phyloP scores from a whole-genome alignment of 164 flowering plant genomes.

The Cinnamomum micranthum region DNA sequence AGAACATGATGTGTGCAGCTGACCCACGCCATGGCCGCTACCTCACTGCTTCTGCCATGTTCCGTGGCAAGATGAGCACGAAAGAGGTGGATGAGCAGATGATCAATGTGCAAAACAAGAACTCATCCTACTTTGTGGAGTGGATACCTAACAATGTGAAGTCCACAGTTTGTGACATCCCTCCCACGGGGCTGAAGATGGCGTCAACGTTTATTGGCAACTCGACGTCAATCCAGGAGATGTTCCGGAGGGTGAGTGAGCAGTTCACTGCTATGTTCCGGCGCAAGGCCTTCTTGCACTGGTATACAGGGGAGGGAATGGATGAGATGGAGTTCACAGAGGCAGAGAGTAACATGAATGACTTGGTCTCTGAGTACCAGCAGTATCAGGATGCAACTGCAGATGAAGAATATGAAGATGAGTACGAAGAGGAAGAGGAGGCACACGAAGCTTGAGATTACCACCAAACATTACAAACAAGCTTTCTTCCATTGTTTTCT shows the following conservation, averaged over 20 bases:
- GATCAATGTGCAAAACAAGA: conserved; percentile 56
- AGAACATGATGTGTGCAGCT: conserved; percentile 30
- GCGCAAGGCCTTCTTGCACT: conserved; percentile 55
- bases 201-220: conserved; percentile 49
- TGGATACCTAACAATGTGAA: conserved; percentile 58
- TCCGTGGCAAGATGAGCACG: conserved; percentile 54
- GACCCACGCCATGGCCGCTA: conserved; percentile 25
- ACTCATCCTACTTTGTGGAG: conserved; percentile 49
- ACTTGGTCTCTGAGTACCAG: conserved; percentile 47
- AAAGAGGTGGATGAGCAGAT: conserved; percentile 48
- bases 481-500: not conserved
- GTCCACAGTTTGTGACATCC: conserved; percentile 49
- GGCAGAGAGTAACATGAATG: conserved; percentile 49
- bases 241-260: conserved; percentile 52
- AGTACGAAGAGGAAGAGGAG: conserved; percentile 37
- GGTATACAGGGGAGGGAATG: conserved; percentile 53
- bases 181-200: conserved; percentile 47
- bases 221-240: conserved; percentile 49
- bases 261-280: conserved; percentile 57
- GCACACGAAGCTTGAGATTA: conserved; percentile 11
- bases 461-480: not conserved
- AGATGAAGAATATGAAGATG: conserved; percentile 38
- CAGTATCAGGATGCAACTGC: conserved; percentile 53
- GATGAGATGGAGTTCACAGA: conserved; percentile 49
- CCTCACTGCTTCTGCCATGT: conserved; percentile 24